These are phyloP conservation scores for Russula lepida DNA, from an alignment of 768 basidiomycete species.

Conservation along the genomic window DNA sequence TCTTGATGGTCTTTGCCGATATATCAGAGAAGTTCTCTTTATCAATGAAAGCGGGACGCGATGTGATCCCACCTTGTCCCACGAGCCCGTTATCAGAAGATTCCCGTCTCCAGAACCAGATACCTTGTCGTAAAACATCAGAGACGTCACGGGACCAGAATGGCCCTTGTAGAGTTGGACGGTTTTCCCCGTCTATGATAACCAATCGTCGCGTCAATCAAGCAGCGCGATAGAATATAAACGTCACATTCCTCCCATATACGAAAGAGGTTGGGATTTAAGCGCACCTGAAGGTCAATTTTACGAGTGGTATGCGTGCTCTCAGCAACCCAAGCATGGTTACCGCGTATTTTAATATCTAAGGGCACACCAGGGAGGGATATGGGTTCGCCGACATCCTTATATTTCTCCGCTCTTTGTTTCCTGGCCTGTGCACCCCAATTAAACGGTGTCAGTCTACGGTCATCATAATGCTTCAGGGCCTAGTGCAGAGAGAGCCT, in stretches of 20 bases:
- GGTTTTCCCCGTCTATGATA: slow-evolving; percentile 69
- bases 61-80: slow-evolving; percentile 62
- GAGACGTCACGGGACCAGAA: slow-evolving; percentile 77
- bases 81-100: slow-evolving; percentile 81
- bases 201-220: not conserved
- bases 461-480: not conserved
- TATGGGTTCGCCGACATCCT: slow-evolving; percentile 71
- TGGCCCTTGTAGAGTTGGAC: slow-evolving; percentile 74
- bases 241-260: not conserved
- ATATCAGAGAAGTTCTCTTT: slow-evolving; percentile 12
- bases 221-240: not conserved
- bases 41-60: not conserved
- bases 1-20: slow-evolving; percentile 59
- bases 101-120: slow-evolving; percentile 35
- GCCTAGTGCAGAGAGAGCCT: not conserved
- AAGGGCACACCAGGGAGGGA: slow-evolving; percentile 68
- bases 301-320: slow-evolving; percentile 69
- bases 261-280: not conserved
- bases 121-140: slow-evolving; percentile 54
- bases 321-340: slow-evolving; percentile 81
- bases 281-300: slow-evolving; percentile 64
- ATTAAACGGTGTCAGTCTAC: slow-evolving; percentile 1
- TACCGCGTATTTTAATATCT: slow-evolving; percentile 53
- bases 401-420: slow-evolving; percentile 62
- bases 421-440: slow-evolving; percentile 45